Evolutionary conservation across 768 basidiomycete species (phyloP), one percentile per base, ranked within the genome.

Genomic region (Pleurotus platypus): DNA sequence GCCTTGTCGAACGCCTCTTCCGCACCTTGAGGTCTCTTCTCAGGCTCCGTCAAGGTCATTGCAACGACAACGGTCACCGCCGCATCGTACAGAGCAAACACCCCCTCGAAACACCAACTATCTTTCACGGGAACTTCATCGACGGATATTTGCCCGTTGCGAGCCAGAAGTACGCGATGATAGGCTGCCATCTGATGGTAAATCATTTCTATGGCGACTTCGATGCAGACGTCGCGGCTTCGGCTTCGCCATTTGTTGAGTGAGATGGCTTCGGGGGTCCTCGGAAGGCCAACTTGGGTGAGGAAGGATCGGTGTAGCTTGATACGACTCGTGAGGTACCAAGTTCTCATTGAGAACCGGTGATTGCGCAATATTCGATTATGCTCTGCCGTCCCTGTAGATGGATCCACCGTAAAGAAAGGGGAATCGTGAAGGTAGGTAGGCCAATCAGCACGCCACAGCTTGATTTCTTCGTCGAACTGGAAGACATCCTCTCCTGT

Each of bases 11-110:
- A 65, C 22, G 75, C 65, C 39, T 59, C 61, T 22, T 74, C 73
- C 42, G 75, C 72, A 55, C 77, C 77, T 2, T 57, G 58, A 27
- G 69, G 66, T 62, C 72, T 71, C 46, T 70, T 70, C 46, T 72
- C 68, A 63, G 71, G 73, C 42, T 75, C 73, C 43, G 68, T 67
- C 53, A 75, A 75, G 13, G 75, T 67, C 51, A 77, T 61, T 11
- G 72, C 74, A 20, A 75, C 75, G 37, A 75, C 67, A 18, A 81
- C 72, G 57, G 75, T 75, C 54, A 82, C 72, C 13, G 76, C 71
- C 26, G 75, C 78, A 63, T 81, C 79, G 59, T 79, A 76, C 9
- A 79, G 67, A 6, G 75, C 73, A 62, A 75, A 73, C 58, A 74
- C 78, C 4, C 75, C 76, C 58, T 72, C 72, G 59, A 77, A 78